Conservation (phyloP, 768 basidiomycete species). For the Suillus occidentalis region DNA sequence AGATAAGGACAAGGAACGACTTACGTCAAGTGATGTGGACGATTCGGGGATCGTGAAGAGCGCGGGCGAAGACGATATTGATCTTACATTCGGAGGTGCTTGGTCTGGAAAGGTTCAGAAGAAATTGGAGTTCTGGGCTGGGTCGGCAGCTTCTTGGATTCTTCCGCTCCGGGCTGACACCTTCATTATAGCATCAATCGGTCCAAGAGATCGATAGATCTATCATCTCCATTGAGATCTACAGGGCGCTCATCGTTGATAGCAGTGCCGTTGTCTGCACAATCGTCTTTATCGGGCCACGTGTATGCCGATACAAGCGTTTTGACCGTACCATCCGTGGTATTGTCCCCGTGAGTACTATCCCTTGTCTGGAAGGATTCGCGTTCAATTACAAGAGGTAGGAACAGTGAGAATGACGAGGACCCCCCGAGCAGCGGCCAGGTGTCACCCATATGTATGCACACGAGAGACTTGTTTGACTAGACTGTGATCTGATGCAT, state of each 20-base stretch:
- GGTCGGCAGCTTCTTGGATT: conserved; percentile 33
- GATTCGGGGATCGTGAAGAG: conserved; percentile 22
- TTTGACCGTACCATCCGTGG: conserved; percentile 38
- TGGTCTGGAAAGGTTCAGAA: conserved; percentile 46
- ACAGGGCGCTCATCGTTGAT: conserved; percentile 28
- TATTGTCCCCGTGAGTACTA: conserved; percentile 38
- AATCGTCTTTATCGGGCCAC: conserved; percentile 36
- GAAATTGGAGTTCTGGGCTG: conserved; percentile 50
- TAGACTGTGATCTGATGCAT: conserved; percentile 8
- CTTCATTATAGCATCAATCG: conserved; percentile 31
- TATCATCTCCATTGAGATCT: conserved; percentile 23
- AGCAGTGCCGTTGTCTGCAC: conserved; percentile 32
- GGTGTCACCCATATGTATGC: conserved; percentile 66
- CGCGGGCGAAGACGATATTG: conserved; percentile 29
- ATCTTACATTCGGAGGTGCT: conserved; percentile 31
- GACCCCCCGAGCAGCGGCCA: conserved; percentile 79
- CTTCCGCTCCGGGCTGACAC: conserved; percentile 11
- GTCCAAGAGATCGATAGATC: conserved; percentile 31
- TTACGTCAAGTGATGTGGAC: conserved; percentile 32
- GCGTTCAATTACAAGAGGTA: conserved; percentile 15
- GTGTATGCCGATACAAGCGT: conserved; percentile 26
- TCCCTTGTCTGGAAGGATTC: neutral
- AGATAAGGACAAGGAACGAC: conserved; percentile 28
- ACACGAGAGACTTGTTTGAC: neutral
- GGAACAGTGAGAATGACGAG: conserved; percentile 50